A percentile compares a stretch with the other conserved stretches of the same genome.
Evolutionary conservation across 1,284 basidiomycete genomes (phyloP).

Genomic region (Ustilago trichophora): DNA sequence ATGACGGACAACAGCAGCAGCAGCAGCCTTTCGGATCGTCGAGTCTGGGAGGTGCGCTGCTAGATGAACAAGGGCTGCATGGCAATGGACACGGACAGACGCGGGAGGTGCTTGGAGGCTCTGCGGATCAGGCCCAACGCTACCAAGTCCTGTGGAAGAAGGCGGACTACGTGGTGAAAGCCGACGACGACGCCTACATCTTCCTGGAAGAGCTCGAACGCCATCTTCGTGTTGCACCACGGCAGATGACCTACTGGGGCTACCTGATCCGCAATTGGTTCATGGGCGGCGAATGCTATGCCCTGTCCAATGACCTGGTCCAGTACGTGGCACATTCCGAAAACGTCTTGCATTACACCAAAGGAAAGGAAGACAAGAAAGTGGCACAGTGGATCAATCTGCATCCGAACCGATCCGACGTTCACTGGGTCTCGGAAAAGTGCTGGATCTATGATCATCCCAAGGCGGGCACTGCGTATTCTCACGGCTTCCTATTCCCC

Average conservation of each 20-base stretch:
- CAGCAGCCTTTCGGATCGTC: too few species aligned
- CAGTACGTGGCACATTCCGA: constrained; percentile 83
- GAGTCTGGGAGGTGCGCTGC: background rate
- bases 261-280: constrained; percentile 90
- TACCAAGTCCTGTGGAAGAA: constrained; percentile 64
- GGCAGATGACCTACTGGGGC: constrained; percentile 64
- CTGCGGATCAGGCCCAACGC: constrained; percentile 19
- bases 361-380: constrained; percentile 93
- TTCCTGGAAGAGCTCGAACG: constrained; percentile 64
- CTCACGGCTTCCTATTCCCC: constrained; percentile 96
- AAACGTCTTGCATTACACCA: constrained; percentile 74
- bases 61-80: constrained; percentile 5
- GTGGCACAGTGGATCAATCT: constrained; percentile 89
- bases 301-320: constrained; percentile 87
- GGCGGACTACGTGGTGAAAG: constrained; percentile 65
- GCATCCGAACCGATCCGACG: constrained; percentile 81
- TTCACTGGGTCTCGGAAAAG: constrained; percentile 88
- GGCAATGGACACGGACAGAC: constrained; percentile 39
- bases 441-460: constrained; percentile 99
- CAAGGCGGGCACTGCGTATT: constrained; percentile 84
- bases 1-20: constrained; percentile 7
- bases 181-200: constrained; percentile 65
- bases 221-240: constrained; percentile 61
- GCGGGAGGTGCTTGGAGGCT: constrained; percentile 31
- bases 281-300: constrained; percentile 97